Percentiles rank a stretch among this genome's conserved stretches.
phyloP scores from a whole-genome alignment of 345 rosid genomes.

The Bruguiera sexangula region DNA sequence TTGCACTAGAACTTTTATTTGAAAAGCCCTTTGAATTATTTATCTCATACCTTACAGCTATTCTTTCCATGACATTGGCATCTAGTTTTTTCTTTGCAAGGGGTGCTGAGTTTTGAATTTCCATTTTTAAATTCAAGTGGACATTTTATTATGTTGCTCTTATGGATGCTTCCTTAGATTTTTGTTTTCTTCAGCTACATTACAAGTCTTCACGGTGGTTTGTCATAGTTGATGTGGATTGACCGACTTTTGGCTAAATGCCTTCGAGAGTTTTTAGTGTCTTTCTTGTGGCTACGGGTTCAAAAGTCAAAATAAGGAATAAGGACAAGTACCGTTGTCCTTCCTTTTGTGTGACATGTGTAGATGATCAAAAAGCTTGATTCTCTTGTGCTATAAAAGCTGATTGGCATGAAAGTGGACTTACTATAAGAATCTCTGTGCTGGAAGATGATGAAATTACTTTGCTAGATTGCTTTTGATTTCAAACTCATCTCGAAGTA shows the following conservation, averaged over 20 bases:
- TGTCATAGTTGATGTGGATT: background rate
- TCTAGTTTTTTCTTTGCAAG: background rate
- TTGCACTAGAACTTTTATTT: background rate
- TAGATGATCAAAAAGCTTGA: background rate
- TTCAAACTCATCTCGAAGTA: background rate
- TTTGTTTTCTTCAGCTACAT: background rate
- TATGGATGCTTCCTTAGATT: background rate
- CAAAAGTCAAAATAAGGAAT: background rate
- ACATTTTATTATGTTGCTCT: background rate
- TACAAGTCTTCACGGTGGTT: background rate
- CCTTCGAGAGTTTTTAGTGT: background rate
- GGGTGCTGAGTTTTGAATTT: background rate
- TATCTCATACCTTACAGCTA: no score
- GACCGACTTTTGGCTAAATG: background rate
- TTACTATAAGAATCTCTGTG: background rate
- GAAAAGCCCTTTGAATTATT: no score
- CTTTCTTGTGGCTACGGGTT: background rate
- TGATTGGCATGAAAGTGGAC: no score
- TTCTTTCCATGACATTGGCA: no score
- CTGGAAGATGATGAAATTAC: background rate
- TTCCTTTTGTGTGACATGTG: background rate
- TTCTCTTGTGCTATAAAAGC: no score
- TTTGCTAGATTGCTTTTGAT: background rate
- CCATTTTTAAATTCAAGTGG: background rate
- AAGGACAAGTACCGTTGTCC: background rate